Conservation (phyloP, 805 yeast species). For the Starmerella bombi region DNA sequence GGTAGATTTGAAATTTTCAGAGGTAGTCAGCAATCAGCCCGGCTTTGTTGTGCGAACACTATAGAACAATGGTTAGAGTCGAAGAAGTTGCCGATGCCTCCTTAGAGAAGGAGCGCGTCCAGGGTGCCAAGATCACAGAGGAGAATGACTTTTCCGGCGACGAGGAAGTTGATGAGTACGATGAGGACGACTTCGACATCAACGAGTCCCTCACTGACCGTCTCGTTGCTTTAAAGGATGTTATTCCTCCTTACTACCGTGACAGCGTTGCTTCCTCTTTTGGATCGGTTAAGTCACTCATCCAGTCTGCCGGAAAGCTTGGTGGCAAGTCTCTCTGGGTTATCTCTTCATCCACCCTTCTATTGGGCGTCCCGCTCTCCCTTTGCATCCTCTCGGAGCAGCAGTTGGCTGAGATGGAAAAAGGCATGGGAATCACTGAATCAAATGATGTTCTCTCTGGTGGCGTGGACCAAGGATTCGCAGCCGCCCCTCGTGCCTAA, state of each 20-base stretch:
- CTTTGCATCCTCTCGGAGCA: constrained; percentile 83
- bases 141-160: constrained; percentile 27
- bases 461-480: constrained; percentile 28
- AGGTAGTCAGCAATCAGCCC: no score
- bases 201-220: constrained; percentile 80
- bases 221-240: constrained; percentile 80
- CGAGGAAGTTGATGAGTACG: constrained; percentile 37
- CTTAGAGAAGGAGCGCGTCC: constrained; percentile 22
- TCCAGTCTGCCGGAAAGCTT: constrained; percentile 39
- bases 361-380: constrained; percentile 86
- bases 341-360: constrained; percentile 64
- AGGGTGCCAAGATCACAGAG: constrained; percentile 32
- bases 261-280: constrained; percentile 30
- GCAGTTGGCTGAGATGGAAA: constrained; percentile 87
- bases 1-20: no score
- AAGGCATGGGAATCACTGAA: constrained; percentile 44
- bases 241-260: constrained; percentile 80
- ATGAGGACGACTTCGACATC: constrained; percentile 54
- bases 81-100: constrained; percentile 55
- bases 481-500: constrained; percentile 19
- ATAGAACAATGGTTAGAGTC: constrained; percentile 71
- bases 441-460: constrained; percentile 24
- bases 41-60: no score
- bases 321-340: constrained; percentile 78
- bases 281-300: constrained; percentile 27